These are phyloP conservation scores for Fomitopsis pinicola DNA, from an alignment of 1,284 basidiomycete genomes.

Conservation along the genomic window DNA sequence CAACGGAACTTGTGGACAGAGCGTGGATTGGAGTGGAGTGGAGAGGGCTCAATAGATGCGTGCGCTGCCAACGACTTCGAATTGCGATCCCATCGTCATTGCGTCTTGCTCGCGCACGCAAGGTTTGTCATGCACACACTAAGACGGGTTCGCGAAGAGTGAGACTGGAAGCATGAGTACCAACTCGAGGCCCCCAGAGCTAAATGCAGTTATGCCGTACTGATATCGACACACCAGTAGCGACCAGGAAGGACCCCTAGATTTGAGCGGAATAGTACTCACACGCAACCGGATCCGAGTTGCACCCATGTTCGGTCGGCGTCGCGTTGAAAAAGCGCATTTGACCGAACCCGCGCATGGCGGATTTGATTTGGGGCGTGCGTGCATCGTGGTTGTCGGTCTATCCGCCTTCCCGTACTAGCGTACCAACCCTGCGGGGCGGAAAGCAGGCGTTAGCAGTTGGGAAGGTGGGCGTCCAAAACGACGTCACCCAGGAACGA, in stretches of 20 bases:
- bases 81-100: not conserved
- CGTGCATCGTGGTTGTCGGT: not conserved
- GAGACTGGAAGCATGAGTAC: not conserved
- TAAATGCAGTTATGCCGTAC: not conserved
- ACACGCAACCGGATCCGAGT: not conserved
- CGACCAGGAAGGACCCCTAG: slow-evolving; percentile 1
- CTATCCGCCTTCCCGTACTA: not conserved
- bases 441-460: not conserved
- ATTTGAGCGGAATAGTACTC: not conserved
- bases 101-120: not conserved
- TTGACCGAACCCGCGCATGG: not conserved
- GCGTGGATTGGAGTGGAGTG: not conserved
- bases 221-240: not conserved
- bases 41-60: not conserved
- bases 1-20: not conserved
- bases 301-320: not conserved
- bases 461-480: not conserved
- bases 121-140: not conserved
- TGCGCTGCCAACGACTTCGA: not conserved
- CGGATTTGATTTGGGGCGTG: not conserved
- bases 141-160: not conserved
- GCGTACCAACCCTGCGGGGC: not conserved
- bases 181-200: not conserved
- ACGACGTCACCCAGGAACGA: not conserved
- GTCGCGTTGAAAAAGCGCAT: not conserved